phyloP scores from a whole-genome alignment of 768 basidiomycete species.

The Artomyces pyxidatus region DNA sequence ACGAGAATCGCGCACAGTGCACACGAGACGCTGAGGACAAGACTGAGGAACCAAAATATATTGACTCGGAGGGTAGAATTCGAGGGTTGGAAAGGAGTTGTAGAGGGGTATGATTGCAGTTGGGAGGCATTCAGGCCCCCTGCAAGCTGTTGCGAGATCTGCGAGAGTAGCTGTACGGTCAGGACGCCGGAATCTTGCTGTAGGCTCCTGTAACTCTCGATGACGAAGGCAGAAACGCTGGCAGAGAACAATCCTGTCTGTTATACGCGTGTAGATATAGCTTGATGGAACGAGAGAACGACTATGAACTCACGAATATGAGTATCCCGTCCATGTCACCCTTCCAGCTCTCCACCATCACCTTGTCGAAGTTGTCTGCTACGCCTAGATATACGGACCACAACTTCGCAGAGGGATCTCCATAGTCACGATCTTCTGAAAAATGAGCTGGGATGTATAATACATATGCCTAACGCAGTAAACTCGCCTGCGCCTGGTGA shows the following conservation, averaged over 20 bases:
- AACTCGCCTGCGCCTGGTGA: no score
- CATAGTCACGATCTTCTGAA: no score
- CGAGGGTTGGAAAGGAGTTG: not conserved
- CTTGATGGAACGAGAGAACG: no score
- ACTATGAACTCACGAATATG: no score
- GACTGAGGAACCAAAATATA: constrained; percentile 11
- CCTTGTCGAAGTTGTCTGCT: no score
- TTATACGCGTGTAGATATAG: no score
- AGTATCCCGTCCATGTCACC: no score
- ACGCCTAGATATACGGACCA: no score
- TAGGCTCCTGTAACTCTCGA: constrained; percentile 1
- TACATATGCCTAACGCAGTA: no score
- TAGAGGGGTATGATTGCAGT: not conserved
- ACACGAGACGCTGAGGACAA: constrained; percentile 9
- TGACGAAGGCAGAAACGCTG: not conserved
- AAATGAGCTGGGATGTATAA: no score
- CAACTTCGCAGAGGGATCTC: no score
- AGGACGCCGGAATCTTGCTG: not conserved
- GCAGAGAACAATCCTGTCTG: constrained; percentile 2
- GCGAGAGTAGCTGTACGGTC: not conserved
- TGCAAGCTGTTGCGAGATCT: not conserved
- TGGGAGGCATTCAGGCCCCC: not conserved
- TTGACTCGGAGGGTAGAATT: constrained; percentile 5
- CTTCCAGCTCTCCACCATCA: no score
- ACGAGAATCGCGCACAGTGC: constrained; percentile 6